These are phyloP conservation scores for Debaryomyces maramus DNA, from an alignment of 805 yeast genomes.

Conservation along the genomic window DNA sequence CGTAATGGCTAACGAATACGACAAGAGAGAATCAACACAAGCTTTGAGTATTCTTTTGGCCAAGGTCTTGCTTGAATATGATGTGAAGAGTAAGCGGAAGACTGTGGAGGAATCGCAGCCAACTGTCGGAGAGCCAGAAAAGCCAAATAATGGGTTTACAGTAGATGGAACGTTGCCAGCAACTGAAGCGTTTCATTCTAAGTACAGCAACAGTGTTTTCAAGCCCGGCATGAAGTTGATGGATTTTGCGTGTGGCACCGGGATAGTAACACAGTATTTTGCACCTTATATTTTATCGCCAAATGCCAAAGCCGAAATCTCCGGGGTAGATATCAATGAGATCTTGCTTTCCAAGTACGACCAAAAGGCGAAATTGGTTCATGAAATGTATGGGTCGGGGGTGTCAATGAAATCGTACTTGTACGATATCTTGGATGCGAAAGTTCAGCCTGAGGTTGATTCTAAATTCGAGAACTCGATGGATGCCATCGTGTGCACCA, in stretches of 20 bases:
- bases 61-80: constrained; percentile 20
- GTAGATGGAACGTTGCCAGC: constrained; percentile 12
- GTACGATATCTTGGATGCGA: constrained; percentile 26
- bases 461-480: constrained; percentile 20
- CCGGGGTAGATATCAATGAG: constrained; percentile 40
- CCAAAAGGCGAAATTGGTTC: constrained; percentile 10
- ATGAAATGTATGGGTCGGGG: constrained; percentile 1
- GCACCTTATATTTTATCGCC: constrained; percentile 27
- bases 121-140: constrained; percentile 15
- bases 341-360: constrained; percentile 18
- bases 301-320: constrained; percentile 18
- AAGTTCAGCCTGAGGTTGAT: constrained; percentile 10
- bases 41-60: constrained; percentile 18
- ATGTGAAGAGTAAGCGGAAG: constrained; percentile 14
- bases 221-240: constrained; percentile 24
- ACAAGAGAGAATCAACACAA: constrained; percentile 17
- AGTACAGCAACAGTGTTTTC: constrained; percentile 15
- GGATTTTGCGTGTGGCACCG: constrained; percentile 49
- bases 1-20: constrained; percentile 22
- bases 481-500: constrained; percentile 36
- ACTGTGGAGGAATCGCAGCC: constrained; percentile 11
- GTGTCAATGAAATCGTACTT: constrained; percentile 12
- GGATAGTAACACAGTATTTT: constrained; percentile 31
- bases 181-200: constrained; percentile 5
- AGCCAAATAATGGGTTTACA: constrained; percentile 12